Percentiles rank a stretch among this genome's conserved stretches.
Evolutionary conservation across 1,284 basidiomycete species (phyloP).

Genomic region (Cutaneotrichosporon cutaneum): DNA sequence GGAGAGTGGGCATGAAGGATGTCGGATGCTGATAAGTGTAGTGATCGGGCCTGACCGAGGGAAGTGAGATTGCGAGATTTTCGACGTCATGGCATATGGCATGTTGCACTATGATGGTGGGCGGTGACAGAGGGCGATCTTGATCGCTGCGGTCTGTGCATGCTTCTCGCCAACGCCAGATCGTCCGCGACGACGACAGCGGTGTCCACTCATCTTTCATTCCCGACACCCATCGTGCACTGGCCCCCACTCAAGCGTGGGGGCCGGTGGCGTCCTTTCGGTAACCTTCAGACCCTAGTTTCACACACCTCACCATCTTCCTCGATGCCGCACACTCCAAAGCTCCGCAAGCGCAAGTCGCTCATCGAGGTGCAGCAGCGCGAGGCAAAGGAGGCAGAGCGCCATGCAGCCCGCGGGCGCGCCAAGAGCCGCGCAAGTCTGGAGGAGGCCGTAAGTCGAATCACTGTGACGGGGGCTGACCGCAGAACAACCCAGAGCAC

Average conservation of each 20-base stretch:
- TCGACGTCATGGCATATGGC: not conserved
- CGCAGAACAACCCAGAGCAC: not conserved
- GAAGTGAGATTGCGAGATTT: not conserved
- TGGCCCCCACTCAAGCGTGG: not conserved
- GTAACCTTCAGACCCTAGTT: not conserved
- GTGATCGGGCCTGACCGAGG: not conserved
- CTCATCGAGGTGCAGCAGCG: not conserved
- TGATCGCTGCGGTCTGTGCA: not conserved
- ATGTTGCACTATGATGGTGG: not conserved
- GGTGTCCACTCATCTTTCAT: not conserved
- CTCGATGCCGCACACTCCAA: not conserved
- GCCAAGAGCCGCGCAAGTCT: constrained; percentile 3
- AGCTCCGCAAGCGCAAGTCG: constrained; percentile 1
- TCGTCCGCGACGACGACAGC: not conserved
- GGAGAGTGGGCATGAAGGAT: constrained; percentile 39
- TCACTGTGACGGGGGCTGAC: not conserved
- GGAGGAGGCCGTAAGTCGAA: not conserved
- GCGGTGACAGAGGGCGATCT: not conserved
- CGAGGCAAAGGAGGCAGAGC: not conserved
- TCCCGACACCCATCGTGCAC: not conserved
- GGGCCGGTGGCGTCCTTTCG: not conserved
- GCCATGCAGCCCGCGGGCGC: not conserved
- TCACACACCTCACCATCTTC: not conserved
- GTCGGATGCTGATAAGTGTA: not conserved
- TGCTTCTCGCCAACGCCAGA: not conserved